These are phyloP conservation scores for Aschersonia sp. DNA, from an alignment of 2,329 filamentous ascomycete species.

Conservation along the genomic window DNA sequence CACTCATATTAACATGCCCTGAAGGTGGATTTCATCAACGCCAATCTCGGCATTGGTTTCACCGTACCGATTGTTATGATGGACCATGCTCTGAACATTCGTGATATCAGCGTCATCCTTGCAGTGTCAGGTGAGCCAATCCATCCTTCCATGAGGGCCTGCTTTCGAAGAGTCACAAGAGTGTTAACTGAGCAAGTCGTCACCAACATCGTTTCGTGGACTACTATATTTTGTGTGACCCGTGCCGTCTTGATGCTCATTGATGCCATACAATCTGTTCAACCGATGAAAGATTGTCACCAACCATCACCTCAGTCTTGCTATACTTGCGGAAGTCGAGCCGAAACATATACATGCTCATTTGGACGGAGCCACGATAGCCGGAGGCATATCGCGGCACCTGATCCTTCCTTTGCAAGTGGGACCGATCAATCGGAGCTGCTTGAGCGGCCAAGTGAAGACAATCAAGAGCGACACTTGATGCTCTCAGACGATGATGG, in stretches of 20 bases:
- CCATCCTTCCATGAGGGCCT: not conserved
- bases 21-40: constrained; percentile 34
- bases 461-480: no score
- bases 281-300: not conserved
- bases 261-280: not conserved
- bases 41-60: constrained; percentile 36
- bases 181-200: constrained; percentile 13
- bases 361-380: no score
- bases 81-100: constrained; percentile 17
- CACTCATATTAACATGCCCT: not conserved
- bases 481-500: no score
- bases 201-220: constrained; percentile 22
- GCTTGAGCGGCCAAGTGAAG: no score
- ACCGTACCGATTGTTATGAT: constrained; percentile 34
- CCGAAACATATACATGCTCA: no score
- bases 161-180: not conserved
- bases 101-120: constrained; percentile 25
- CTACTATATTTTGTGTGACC: constrained; percentile 13
- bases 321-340: not conserved
- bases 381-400: no score
- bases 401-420: no score
- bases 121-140: constrained; percentile 24
- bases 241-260: constrained; percentile 5
- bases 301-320: not conserved
- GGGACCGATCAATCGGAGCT: no score